Conservation (phyloP, 495 filamentous ascomycete species). For the Xylaria curta region DNA sequence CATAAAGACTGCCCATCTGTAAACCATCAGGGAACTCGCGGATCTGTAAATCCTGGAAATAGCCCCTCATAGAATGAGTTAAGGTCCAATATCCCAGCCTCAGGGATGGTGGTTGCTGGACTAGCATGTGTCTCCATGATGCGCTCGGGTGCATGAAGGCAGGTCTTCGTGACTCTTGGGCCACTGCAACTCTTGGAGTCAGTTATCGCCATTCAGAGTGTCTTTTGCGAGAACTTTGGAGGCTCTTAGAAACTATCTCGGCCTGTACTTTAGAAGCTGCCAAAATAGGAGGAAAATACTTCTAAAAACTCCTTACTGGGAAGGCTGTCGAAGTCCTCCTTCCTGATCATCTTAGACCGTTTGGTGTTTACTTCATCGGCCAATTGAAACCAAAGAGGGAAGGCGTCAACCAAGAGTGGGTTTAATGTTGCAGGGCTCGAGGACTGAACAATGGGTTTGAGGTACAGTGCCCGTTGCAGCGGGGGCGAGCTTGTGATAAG, state of each 20-base stretch:
- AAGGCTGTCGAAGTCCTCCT: neutral
- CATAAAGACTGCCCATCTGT: neutral
- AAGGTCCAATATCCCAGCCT: neutral
- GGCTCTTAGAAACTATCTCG: too few relatives aligned
- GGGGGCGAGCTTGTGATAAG: conserved; percentile 23
- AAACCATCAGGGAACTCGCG: neutral
- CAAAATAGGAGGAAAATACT: too few relatives aligned
- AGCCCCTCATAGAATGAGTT: neutral
- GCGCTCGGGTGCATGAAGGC: conserved; percentile 28
- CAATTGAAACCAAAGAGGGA: conserved; percentile 1
- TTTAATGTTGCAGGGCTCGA: neutral
- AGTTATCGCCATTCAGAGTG: too few relatives aligned
- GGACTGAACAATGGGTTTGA: neutral
- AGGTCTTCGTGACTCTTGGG: neutral
- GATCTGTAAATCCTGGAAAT: neutral
- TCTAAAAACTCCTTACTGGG: neutral
- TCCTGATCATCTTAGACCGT: neutral
- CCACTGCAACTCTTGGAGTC: neutral
- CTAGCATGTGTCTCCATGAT: conserved; percentile 33
- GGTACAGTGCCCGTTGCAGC: conserved; percentile 29
- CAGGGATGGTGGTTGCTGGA: conserved; percentile 20
- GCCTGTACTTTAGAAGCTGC: too few relatives aligned
- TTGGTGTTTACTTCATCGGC: too few relatives aligned
- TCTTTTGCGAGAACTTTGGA: too few relatives aligned
- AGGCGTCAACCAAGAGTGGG: neutral